Conservation (phyloP, 495 filamentous ascomycete genomes). For the Aspergillus avenaceus region DNA sequence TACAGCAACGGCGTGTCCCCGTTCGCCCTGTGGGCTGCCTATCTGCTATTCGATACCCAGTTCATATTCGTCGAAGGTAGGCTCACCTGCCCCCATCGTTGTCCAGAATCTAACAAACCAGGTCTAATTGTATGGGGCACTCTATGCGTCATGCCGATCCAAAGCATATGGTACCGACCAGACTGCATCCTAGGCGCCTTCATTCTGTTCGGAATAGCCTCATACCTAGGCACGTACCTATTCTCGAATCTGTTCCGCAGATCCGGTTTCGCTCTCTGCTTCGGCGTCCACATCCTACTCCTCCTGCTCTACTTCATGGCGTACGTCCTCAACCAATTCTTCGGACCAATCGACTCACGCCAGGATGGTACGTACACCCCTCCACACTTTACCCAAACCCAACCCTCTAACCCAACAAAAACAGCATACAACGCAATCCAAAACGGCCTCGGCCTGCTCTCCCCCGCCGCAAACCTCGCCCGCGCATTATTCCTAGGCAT, state of each 20-base stretch:
- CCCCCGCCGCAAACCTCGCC: slow-evolving; percentile 4
- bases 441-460: slow-evolving; percentile 3
- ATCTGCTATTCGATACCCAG: neutral
- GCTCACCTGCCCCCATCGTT: neutral
- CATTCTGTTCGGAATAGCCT: slow-evolving; percentile 5
- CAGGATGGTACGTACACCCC: neutral
- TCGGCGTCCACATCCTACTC: neutral
- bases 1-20: neutral
- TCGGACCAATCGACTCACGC: neutral
- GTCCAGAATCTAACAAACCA: neutral
- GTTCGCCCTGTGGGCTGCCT: neutral
- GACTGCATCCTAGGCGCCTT: slow-evolving; percentile 2
- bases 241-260: neutral
- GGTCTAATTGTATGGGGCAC: neutral
- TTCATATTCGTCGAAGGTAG: neutral
- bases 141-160: neutral
- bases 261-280: neutral
- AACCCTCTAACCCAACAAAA: too few relatives aligned
- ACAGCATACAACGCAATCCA: neutral
- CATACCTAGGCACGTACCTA: slow-evolving; percentile 3
- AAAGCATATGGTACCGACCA: slow-evolving; percentile 3
- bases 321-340: neutral
- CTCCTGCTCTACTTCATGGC: neutral
- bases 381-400: too few relatives aligned
- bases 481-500: slow-evolving; percentile 4